phyloP scores from a whole-genome alignment of 2,329 filamentous ascomycete species.

The Trichoderma sp. region DNA sequence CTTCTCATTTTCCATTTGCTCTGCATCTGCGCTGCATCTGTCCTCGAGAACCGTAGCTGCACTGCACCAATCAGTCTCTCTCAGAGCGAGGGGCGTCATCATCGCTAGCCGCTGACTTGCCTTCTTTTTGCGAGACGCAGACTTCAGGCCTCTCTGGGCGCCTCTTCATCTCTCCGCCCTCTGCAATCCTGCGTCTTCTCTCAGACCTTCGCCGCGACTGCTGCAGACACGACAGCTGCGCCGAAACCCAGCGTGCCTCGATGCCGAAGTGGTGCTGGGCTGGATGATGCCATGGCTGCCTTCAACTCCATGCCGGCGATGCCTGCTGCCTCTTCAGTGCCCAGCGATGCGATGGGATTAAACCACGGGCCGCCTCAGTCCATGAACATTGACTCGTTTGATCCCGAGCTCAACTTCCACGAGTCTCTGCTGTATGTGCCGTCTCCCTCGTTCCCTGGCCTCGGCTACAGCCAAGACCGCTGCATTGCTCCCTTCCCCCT shows the following conservation, averaged over 20 bases:
- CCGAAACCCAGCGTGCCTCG: conserved; percentile 27
- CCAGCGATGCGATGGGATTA: conserved; percentile 53
- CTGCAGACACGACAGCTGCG: not conserved
- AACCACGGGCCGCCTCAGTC: conserved; percentile 45
- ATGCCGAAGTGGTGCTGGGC: conserved; percentile 40
- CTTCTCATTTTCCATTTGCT: conserved; percentile 18
- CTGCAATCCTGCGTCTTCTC: not conserved
- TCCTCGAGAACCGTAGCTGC: not conserved
- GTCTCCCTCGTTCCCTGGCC: conserved; percentile 28
- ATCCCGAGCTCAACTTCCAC: conserved; percentile 58
- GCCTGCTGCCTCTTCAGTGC: conserved; percentile 45
- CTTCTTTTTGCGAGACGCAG: not conserved
- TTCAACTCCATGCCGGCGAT: conserved; percentile 61
- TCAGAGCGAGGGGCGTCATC: conserved; percentile 19
- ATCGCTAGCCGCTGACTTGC: not conserved
- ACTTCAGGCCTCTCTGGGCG: not conserved
- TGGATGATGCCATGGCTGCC: conserved; percentile 59
- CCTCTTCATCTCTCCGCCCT: not conserved
- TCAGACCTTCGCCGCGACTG: not conserved
- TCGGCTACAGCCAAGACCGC: not conserved
- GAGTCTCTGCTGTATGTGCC: conserved; percentile 59
- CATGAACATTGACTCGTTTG: conserved; percentile 56
- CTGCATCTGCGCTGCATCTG: not conserved
- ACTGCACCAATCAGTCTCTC: conserved; percentile 4
- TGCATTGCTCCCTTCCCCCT: not conserved